Percentiles rank a stretch among this genome's conserved stretches.
phyloP scores from a whole-genome alignment of 176 grass and related monocot genomes.

The Dactylis glomerata region DNA sequence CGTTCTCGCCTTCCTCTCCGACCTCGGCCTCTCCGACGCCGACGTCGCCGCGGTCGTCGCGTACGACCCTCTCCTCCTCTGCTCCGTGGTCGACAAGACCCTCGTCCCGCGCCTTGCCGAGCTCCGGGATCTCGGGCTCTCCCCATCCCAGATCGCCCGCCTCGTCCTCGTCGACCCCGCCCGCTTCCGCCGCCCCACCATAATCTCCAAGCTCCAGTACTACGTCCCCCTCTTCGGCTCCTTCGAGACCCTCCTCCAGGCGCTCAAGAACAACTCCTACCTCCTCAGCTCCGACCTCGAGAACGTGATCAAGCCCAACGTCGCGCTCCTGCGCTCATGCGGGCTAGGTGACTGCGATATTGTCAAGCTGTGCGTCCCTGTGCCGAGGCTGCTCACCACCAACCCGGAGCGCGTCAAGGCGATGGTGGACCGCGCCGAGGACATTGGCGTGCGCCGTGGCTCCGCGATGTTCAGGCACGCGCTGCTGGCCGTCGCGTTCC shows the following conservation, averaged over 20 bases:
- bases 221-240: slow-evolving; percentile 40
- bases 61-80: slow-evolving; percentile 42
- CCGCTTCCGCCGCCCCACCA: slow-evolving; percentile 40
- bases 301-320: slow-evolving; percentile 49
- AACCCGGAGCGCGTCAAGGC: slow-evolving; percentile 22
- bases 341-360: slow-evolving; percentile 45
- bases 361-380: slow-evolving; percentile 21
- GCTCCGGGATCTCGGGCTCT: slow-evolving; percentile 42
- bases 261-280: slow-evolving; percentile 36
- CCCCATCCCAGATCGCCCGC: slow-evolving; percentile 39
- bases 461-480: slow-evolving; percentile 44
- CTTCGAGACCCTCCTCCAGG: slow-evolving; percentile 37
- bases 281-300: slow-evolving; percentile 52
- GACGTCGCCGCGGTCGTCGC: slow-evolving; percentile 41
- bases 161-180: slow-evolving; percentile 50
- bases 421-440: slow-evolving; percentile 20
- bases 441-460: slow-evolving; percentile 24
- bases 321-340: slow-evolving; percentile 41
- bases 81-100: slow-evolving; percentile 55
- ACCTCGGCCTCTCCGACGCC: slow-evolving; percentile 40
- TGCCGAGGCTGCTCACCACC: slow-evolving; percentile 40
- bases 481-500: slow-evolving; percentile 29
- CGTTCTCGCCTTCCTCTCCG: slow-evolving; percentile 46
- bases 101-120: slow-evolving; percentile 39
- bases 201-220: slow-evolving; percentile 52